These are phyloP conservation scores for Xylariaceae sp. DNA, from an alignment of 2,329 filamentous ascomycete genomes.

Conservation along the genomic window DNA sequence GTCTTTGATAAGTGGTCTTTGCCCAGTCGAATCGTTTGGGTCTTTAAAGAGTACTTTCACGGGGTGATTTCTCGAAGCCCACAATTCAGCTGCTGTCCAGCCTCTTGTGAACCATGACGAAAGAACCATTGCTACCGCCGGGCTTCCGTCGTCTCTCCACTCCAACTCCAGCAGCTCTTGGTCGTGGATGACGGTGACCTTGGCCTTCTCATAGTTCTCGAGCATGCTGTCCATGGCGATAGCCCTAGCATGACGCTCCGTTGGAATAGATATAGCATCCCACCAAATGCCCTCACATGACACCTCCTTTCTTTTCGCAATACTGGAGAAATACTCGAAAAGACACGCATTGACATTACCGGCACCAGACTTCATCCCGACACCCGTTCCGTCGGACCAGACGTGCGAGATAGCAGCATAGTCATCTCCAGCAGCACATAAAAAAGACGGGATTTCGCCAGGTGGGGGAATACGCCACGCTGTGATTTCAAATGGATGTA, in stretches of 20 bases:
- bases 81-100: slow-evolving; percentile 13
- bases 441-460: background rate
- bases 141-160: slow-evolving; percentile 6
- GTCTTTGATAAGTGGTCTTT: slow-evolving; percentile 6
- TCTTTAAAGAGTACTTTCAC: slow-evolving; percentile 10
- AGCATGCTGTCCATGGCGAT: slow-evolving; percentile 16
- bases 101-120: slow-evolving; percentile 14
- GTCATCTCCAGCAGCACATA: background rate
- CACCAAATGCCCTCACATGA: slow-evolving; percentile 30
- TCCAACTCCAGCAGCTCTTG: slow-evolving; percentile 7
- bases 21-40: background rate
- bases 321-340: slow-evolving; percentile 20
- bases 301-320: slow-evolving; percentile 16
- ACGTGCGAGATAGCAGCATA: slow-evolving; percentile 2
- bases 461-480: no score
- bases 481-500: slow-evolving; percentile 2
- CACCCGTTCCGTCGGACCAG: slow-evolving; percentile 9
- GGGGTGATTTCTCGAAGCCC: background rate
- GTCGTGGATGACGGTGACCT: slow-evolving; percentile 13
- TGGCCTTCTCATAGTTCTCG: slow-evolving; percentile 9
- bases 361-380: slow-evolving; percentile 14
- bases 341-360: slow-evolving; percentile 29
- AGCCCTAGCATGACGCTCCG: slow-evolving; percentile 10
- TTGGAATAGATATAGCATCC: slow-evolving; percentile 29
- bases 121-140: slow-evolving; percentile 5